phyloP scores from a whole-genome alignment of 768 basidiomycete genomes.

The Trametes cubensis region DNA sequence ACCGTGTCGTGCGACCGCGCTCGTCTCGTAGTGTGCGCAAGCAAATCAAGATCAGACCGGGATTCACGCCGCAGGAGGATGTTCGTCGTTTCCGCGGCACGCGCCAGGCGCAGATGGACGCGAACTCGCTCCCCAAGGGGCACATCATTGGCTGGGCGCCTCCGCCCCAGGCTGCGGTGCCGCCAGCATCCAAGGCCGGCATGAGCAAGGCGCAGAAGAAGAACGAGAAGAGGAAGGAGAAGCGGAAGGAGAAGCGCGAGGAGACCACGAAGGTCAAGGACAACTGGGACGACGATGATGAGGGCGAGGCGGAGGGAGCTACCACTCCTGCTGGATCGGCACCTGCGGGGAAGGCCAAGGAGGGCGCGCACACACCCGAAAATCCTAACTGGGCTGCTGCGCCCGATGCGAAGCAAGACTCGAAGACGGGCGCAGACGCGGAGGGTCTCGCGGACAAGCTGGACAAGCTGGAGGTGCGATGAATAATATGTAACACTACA shows the following conservation, averaged over 20 bases:
- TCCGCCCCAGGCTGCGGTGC: conserved; percentile 43
- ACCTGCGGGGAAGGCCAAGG: conserved; percentile 1
- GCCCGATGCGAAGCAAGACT: conserved; percentile 21
- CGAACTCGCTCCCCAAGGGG: conserved; percentile 67
- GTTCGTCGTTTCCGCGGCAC: conserved; percentile 82
- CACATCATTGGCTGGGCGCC: conserved; percentile 83
- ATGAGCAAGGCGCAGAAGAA: conserved; percentile 62
- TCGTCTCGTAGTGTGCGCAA: conserved; percentile 68
- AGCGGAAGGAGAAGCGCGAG: conserved; percentile 54
- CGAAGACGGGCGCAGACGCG: conserved; percentile 30
- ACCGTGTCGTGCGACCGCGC: not conserved
- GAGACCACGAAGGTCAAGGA: conserved; percentile 65
- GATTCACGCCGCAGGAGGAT: conserved; percentile 95
- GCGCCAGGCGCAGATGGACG: conserved; percentile 73
- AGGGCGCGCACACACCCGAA: conserved; percentile 33
- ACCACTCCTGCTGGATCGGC: not conserved
- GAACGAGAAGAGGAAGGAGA: conserved; percentile 81
- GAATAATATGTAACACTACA: conserved; percentile 24
- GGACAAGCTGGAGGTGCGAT: conserved; percentile 60
- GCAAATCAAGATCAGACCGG: conserved; percentile 86
- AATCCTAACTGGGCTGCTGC: conserved; percentile 29
- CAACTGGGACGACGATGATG: conserved; percentile 76
- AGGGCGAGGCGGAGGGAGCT: conserved; percentile 27
- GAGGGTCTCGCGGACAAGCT: conserved; percentile 52
- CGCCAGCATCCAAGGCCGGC: conserved; percentile 38